Base-by-base conservation (phyloP, 371 early-diverging fungal genomes). In the Coemansia sp. region DNA sequence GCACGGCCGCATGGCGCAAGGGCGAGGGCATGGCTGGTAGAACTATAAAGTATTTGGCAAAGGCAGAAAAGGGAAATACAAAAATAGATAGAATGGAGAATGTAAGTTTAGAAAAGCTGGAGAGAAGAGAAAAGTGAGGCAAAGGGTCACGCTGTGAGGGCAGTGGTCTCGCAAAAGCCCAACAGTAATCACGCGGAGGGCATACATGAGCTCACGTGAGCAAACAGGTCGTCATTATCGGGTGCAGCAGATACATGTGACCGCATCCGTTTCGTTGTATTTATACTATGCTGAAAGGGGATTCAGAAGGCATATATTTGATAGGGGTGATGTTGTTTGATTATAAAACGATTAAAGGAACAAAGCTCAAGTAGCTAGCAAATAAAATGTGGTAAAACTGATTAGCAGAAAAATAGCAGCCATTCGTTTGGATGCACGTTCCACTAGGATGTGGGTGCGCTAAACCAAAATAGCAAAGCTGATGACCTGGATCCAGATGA, bases 401-500 rank as follows among this genome's bases (percentile, higher is more conserved):
- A 18, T 47, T 10, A 34, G 10, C 34, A 34, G 34, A 45, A 45
- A n/a, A 45, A 45, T 13, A 16, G n/a, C 5, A 45, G n/a, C 4
- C 45, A 45, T 45, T 13, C n/a, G n/a, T 45, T 13, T 16, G 16
- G 5, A 45, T 45, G 45, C 5, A n/a, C 11, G 45, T n/a, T 45
- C n/a, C 4, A 16, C n/a, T 2, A 50, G 10, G 24, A 22, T 10
- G 51, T 50, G 31, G 26, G 22, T 18, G 24, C 11, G 6, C 51
- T 61, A 88, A 21, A 94, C 89, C 73, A 94, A 85, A 26, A 94
- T 78, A 39, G 83, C 71, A 80, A 95, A 95, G 18, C 92, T 90
- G 71, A 89, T 40, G 29, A 95, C 95, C 79, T 98, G 97, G 62
- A 95, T 77, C 84, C 86, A 88, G 68, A 87, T 86, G 78, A 96